Base-by-base conservation (phyloP, 2,329 filamentous ascomycete species). In the Neofusicoccum laricinum region DNA sequence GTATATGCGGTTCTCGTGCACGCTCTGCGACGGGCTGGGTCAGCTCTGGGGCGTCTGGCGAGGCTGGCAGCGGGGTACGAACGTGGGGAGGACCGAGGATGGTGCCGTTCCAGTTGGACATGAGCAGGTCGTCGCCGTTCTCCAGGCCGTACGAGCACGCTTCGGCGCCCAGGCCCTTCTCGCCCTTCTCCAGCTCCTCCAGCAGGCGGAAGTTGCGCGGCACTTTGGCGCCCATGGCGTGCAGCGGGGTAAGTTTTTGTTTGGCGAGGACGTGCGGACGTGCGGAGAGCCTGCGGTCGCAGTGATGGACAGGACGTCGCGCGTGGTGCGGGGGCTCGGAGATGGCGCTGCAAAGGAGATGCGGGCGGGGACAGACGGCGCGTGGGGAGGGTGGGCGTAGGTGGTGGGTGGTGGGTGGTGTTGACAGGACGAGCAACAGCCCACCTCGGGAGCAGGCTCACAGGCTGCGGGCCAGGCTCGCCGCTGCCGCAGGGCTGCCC, bases 101-200 rank as follows among this genome's bases (percentile, higher is more conserved):
- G 15, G 95, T 99, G 73, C 94, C 95, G 74, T 96, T 97, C 95
- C 95, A 99, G 83, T 97, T 93, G 68, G 91, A 94, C 93, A 99
- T 97, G 78, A 95, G 87, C 68, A 97, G 86, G 74, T 99, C 95
- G 75, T 97, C 93, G 53, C 91, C 89, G 77, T 98, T 93, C 69
- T 94, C 92, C 64, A 99, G 86, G 72, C 95, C 95, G 72, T 98
- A 98, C 49, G 95, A 98, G 82, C 94, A 98, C 67, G 93, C 93
- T 82, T 98, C 95, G 95, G 94, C 93, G 74, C 95, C 94, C 68
- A 95, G 85, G 67, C 95, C 95, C 81, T 99, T 99, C 83, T 99
- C 95, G 74, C 95, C 95, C 83, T 98, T 98, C 83, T 99, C 95
- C 19, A 99, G 86, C 87, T 99, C 95, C 79, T 97, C 95, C 64